phyloP scores from a whole-genome alignment of 768 basidiomycete genomes.

The Cystofilobasidium bisporidii region DNA sequence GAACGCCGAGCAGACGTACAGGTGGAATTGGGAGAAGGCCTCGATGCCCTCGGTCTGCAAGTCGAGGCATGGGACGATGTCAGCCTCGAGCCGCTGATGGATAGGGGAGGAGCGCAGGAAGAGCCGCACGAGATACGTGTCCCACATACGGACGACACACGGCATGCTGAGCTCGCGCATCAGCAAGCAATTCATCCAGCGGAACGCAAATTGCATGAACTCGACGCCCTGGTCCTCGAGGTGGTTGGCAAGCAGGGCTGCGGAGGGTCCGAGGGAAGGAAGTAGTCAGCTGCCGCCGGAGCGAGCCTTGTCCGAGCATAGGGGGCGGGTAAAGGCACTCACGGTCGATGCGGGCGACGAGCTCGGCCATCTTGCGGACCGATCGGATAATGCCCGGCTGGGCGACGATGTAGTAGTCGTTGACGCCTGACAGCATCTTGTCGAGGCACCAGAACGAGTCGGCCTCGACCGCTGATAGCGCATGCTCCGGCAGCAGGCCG shows the following conservation, averaged over 20 bases:
- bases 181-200: constrained; percentile 98
- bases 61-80: background rate
- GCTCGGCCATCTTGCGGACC: constrained; percentile 84
- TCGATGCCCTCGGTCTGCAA: constrained; percentile 86
- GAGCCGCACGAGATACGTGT: constrained; percentile 74
- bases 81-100: background rate
- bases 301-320: too few relatives aligned
- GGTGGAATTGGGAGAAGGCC: constrained; percentile 96
- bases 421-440: constrained; percentile 88
- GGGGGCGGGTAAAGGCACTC: too few relatives aligned
- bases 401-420: constrained; percentile 93
- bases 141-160: constrained; percentile 99
- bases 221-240: constrained; percentile 85
- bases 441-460: constrained; percentile 98
- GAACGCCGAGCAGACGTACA: constrained; percentile 97
- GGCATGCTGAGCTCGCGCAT: constrained; percentile 97
- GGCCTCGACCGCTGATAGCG: constrained; percentile 80
- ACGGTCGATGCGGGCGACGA: constrained; percentile 51
- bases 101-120: background rate
- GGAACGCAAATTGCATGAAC: constrained; percentile 99
- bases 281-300: too few relatives aligned
- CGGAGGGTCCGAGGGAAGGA: background rate
- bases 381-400: constrained; percentile 94
- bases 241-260: constrained; percentile 78
- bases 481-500: constrained; percentile 55